Conservation (phyloP, 2,329 filamentous ascomycete genomes). For the Aureobasidium sp. region DNA sequence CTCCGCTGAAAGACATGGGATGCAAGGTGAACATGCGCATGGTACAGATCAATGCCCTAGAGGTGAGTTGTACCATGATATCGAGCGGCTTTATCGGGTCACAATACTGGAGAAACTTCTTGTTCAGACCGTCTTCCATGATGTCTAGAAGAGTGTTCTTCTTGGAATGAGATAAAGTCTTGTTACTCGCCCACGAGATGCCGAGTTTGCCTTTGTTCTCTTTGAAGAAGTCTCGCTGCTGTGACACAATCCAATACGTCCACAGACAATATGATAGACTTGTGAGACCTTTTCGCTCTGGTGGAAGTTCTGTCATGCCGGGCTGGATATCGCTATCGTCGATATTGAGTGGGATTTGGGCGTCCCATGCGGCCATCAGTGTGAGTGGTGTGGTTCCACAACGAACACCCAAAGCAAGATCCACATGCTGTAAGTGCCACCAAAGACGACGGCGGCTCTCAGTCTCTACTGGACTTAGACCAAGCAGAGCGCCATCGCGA, state of each 20-base stretch:
- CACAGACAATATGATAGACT: conserved; percentile 15
- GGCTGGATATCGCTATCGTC: conserved; percentile 10
- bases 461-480: conserved; percentile 48
- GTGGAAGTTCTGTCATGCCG: conserved; percentile 3
- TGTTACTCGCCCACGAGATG: conserved; percentile 8
- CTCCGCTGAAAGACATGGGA: background rate
- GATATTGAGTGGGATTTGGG: conserved; percentile 10
- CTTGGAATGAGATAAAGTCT: background rate
- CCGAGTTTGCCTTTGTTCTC: background rate
- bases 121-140: conserved; percentile 8
- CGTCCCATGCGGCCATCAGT: conserved; percentile 14
- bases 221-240: conserved; percentile 5
- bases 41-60: conserved; percentile 2
- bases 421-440: conserved; percentile 33
- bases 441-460: conserved; percentile 56
- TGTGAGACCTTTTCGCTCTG: conserved; percentile 9
- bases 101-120: conserved; percentile 16
- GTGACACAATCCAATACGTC: conserved; percentile 8
- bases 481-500: conserved; percentile 47
- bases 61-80: conserved; percentile 9
- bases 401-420: conserved; percentile 8
- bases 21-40: conserved; percentile 15
- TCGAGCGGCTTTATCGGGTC: conserved; percentile 16
- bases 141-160: conserved; percentile 1
- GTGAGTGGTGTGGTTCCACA: conserved; percentile 15